Base-by-base conservation (phyloP, 2,329 filamentous ascomycete species). In the Xylariaceae sp. region DNA sequence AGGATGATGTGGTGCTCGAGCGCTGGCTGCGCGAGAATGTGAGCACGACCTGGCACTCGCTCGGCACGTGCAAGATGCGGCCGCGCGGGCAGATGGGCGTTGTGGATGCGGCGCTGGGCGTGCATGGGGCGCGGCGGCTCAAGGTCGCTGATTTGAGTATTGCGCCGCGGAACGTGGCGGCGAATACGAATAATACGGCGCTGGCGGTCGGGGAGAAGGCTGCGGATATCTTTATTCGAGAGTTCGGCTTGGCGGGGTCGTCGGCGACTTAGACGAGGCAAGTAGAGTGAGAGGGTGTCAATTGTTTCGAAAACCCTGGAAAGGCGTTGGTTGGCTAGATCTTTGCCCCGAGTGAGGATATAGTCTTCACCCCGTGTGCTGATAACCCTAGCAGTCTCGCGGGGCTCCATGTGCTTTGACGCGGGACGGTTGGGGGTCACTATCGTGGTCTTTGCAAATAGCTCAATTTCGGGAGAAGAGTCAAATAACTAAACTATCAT, bases 131-230 rank as follows among this genome's bases (percentile, higher is more conserved):
- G 1, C 37, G 47, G 35, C 56, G 57, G 5, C 50, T 67, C 26
- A 65, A 64, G 46, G 44, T 66, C 7, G 59, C 50, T 3, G 59
- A 61, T 32, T 5, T 59, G 36, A 54, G 56, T 42, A 47, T 59
- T 12, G 40, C 44, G 33, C 57, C 58, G 2, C 35, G 45, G 35
- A 64, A 64, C 25, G 56, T 67, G 11, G 50, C 40, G 34, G 48
- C 58, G 1, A 72, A 74, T 37, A 72, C 68, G 2, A 63, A 65
- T 29, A 67, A 64, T 24, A 67, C 64, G 1, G 68, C 69, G 0
- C 47, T 72, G 12, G 37, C 63, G 12, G 51, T 73, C 19, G 69
- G 69, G 2, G 69, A 74, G 53, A 65, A 61, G 49, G 63, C 57
- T 3, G 61, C 61, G 0, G 60, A 60, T 36, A 62, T 66, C 25